Evolutionary conservation across 331 rosid species (phyloP).

Genomic region (Telfairia occidentalis): DNA sequence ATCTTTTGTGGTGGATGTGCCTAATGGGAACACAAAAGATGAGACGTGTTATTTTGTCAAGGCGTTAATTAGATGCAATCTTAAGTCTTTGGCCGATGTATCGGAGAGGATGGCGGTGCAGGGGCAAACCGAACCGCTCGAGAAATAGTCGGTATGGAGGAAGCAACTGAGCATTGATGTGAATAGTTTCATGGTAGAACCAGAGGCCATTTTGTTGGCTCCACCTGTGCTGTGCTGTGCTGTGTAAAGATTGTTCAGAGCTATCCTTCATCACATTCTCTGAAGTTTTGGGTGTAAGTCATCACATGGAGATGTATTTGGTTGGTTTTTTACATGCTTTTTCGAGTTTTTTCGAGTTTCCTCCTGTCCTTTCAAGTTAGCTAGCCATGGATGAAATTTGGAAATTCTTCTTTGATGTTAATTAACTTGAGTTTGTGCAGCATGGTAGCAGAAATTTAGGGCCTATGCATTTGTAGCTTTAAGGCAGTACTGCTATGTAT

Average conservation of each 20-base stretch:
- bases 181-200: constrained; percentile 23
- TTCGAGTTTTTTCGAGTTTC: constrained; percentile 6
- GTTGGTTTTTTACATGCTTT: constrained; percentile 16
- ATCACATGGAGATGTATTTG: constrained; percentile 36
- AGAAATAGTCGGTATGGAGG: constrained; percentile 26
- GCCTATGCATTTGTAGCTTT: constrained; percentile 8
- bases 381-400: constrained; percentile 27
- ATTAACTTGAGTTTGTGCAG: constrained; percentile 42
- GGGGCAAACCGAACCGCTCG: constrained; percentile 39
- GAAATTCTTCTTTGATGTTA: constrained; percentile 24
- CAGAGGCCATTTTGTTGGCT: constrained; percentile 34
- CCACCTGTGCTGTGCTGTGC: constrained; percentile 23
- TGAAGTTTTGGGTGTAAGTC: constrained; percentile 51
- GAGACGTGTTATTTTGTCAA: constrained; percentile 45
- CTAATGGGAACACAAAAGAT: constrained; percentile 37
- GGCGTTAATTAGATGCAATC: constrained; percentile 47
- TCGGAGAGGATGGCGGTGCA: constrained; percentile 49
- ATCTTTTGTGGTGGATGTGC: constrained; percentile 41
- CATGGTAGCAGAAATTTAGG: constrained; percentile 32
- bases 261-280: constrained; percentile 44
- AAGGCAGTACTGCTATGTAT: constrained; percentile 25
- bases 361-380: constrained; percentile 15
- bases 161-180: constrained; percentile 28
- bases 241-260: constrained; percentile 54
- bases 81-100: constrained; percentile 40